Percentiles rank a stretch among this genome's conserved stretches.
These are phyloP conservation scores for Smittium mucronatum DNA, from an alignment of 371 early-diverging fungal species.

Conservation along the genomic window DNA sequence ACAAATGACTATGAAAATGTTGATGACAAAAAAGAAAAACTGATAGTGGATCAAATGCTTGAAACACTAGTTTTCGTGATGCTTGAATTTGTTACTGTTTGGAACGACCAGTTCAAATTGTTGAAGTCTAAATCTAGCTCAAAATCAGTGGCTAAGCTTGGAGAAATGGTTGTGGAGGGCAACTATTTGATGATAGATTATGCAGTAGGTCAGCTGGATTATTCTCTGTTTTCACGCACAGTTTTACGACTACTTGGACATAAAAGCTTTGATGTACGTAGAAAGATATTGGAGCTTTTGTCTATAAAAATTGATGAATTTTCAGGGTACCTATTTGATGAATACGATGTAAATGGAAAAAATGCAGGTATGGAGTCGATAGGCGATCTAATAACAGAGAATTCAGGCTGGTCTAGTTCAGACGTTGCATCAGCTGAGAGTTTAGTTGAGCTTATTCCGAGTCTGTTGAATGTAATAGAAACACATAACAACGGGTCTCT, in stretches of 20 bases:
- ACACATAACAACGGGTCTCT: not conserved
- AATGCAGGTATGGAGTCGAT: not conserved
- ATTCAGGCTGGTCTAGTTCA: constrained; percentile 1
- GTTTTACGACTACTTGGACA: constrained; percentile 52
- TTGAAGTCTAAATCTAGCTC: not conserved
- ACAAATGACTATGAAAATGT: constrained; percentile 39
- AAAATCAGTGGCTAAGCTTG: not conserved
- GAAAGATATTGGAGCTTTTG: constrained; percentile 67
- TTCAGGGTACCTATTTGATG: constrained; percentile 19
- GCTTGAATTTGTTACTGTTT: constrained; percentile 2
- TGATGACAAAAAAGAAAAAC: constrained; percentile 33
- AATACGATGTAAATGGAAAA: constrained; percentile 4
- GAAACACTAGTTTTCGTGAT: not conserved
- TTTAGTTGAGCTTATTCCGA: not conserved
- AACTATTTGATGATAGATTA: constrained; percentile 38
- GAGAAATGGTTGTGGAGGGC: not conserved
- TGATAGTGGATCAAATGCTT: not conserved
- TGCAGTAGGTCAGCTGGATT: constrained; percentile 58
- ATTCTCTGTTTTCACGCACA: constrained; percentile 57
- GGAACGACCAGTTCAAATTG: not conserved
- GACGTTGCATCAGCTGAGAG: not conserved
- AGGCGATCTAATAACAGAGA: not conserved
- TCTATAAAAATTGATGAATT: constrained; percentile 43
- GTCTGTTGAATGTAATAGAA: not conserved
- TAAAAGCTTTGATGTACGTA: constrained; percentile 50